Evolutionary conservation across 2,329 filamentous ascomycete species (phyloP).

Genomic region (Metarhizium anisopliae): DNA sequence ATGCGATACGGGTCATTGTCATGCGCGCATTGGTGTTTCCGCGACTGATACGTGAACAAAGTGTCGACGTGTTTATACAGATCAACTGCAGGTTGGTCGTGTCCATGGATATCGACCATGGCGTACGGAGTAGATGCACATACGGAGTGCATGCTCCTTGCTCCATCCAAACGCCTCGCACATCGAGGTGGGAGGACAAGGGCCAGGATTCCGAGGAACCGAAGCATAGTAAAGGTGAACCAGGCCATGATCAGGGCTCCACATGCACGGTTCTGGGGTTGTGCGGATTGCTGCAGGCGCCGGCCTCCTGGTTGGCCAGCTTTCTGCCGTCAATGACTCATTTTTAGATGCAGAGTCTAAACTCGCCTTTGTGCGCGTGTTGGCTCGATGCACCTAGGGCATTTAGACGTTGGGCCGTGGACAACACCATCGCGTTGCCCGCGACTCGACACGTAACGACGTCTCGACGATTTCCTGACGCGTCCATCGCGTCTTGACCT

Average conservation of each 20-base stretch:
- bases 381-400: not conserved
- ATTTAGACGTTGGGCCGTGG: not conserved
- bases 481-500: not conserved
- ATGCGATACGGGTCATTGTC: not conserved
- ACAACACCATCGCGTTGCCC: conserved; percentile 8
- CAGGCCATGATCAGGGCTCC: not conserved
- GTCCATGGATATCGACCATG: not conserved
- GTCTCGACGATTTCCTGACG: not conserved
- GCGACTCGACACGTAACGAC: not conserved
- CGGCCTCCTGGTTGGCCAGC: conserved; percentile 22
- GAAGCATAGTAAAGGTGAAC: not conserved
- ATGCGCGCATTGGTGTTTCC: not conserved
- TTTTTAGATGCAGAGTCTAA: conserved; percentile 17
- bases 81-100: not conserved
- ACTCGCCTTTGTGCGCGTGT: not conserved
- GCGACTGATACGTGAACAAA: not conserved
- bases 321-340: conserved; percentile 17
- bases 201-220: not conserved
- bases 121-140: no score
- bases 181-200: not conserved
- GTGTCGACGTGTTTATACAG: not conserved
- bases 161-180: no score
- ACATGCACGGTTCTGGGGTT: conserved; percentile 14
- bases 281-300: conserved; percentile 19
- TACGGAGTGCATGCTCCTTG: no score